Evolutionary conservation across 75 land plant species (phyloP).

Genomic region (Sequoiadendron giganteum): DNA sequence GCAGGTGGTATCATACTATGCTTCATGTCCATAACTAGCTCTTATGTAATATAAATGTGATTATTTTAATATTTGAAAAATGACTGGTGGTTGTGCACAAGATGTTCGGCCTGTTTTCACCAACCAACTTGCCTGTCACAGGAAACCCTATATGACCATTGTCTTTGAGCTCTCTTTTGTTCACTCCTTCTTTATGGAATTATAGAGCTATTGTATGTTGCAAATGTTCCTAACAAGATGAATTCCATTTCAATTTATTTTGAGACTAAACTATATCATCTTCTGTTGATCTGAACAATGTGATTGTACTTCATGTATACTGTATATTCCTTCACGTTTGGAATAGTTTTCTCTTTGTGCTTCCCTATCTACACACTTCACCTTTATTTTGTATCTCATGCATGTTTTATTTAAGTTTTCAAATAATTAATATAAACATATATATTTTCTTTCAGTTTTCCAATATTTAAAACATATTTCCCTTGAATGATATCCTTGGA

Average conservation of each 20-base stretch:
- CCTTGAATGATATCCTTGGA: not conserved
- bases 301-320: not conserved
- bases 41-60: not conserved
- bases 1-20: not conserved
- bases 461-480: constrained; percentile 2
- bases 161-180: not conserved
- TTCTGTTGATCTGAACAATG: not conserved
- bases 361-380: not conserved
- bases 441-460: not conserved
- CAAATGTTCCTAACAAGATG: not conserved
- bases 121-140: not conserved
- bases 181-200: no score
- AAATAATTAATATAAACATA: not conserved
- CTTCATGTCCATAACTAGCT: not conserved
- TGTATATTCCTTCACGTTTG: not conserved
- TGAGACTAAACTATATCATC: not conserved
- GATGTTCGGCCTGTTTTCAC: not conserved
- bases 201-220: not conserved
- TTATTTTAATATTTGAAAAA: not conserved
- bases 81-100: not conserved
- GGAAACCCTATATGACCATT: not conserved
- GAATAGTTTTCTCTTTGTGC: not conserved
- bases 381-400: not conserved
- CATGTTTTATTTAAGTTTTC: no score
- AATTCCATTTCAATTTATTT: not conserved